Conservation (phyloP, 2,329 filamentous ascomycete species). For the Pyricularia grisea region DNA sequence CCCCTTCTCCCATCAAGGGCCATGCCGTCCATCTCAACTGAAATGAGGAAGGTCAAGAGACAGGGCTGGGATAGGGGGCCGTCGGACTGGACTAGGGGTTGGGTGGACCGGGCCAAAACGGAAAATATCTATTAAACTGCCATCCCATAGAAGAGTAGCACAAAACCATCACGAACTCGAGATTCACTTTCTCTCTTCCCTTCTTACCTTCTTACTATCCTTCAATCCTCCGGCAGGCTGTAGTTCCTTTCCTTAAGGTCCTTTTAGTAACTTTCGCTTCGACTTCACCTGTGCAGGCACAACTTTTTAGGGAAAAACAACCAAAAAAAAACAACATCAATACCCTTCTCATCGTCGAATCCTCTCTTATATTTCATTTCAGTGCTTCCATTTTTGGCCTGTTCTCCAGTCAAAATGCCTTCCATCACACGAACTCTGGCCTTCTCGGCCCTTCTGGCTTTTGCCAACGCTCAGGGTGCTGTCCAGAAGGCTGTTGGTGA, state of each 20-base stretch:
- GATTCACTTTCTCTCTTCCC: neutral
- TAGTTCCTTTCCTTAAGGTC: neutral
- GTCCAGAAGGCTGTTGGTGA: conserved; percentile 8
- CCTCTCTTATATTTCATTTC: neutral
- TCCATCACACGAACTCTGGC: conserved; percentile 1
- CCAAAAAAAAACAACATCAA: too few relatives aligned
- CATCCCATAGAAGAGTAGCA: neutral
- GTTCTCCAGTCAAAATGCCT: neutral
- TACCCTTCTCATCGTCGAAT: neutral
- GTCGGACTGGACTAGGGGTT: neutral
- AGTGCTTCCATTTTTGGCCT: neutral
- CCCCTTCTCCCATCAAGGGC: too few relatives aligned
- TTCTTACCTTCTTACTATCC: neutral
- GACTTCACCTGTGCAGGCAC: neutral
- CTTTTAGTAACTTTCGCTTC: neutral
- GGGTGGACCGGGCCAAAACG: neutral
- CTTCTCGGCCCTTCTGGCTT: conserved; percentile 6
- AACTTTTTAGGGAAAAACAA: neutral
- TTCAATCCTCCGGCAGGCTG: neutral
- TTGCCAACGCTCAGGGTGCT: conserved; percentile 7
- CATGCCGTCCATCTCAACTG: neutral
- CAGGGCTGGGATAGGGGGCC: neutral
- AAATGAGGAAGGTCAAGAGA: neutral
- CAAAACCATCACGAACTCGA: neutral
- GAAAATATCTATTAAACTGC: neutral